Base-by-base conservation (phyloP, 768 basidiomycete genomes). In the Mycena rebaudengoi region DNA sequence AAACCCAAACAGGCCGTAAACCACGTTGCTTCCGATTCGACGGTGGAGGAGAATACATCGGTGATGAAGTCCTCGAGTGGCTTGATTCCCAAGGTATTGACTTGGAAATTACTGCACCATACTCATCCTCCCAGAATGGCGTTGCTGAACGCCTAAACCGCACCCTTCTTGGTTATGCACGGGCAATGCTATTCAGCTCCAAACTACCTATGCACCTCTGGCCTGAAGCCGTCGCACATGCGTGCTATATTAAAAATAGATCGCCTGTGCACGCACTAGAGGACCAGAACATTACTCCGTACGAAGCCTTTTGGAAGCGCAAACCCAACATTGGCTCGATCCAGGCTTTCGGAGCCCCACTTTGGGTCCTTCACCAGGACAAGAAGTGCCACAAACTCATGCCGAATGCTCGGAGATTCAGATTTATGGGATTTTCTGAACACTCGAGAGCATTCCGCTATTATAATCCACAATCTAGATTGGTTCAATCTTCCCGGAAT, bases 41-140 rank as follows among this genome's bases (percentile, higher is more conserved):
- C 54, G 57, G 70, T 18, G 74, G 76, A 2, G 67, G 66, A 8
- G 74, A 76, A 50, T 76, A 68, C 28, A 32, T 69, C 0, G 59
- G 46, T 20, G 20, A 64, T 1, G 66, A 69, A 18, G 67, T 71
- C 2, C 44, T 69, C 2, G 48, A 41, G 4, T 68, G 63, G 32
- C 58, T 71, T 1, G 13, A 7, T 18, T n/a, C 18, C 33, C 53
- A 70, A 8, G 77, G 77, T 0, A 76, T 73, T 13, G 41, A 45
- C 1, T 65, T 55, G 12, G 62, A 75, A 46, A 46, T 61, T 6
- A 77, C 74, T 16, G 69, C 65, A 1, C 75, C 69, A 1, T 49
- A 76, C 48, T 70, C 74, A 3, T 74, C 75, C 1, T 48, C 71
- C 28, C 73, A 77, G 33, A 78, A 78, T 26, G 74, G 77, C 8